Evolutionary conservation across 2,329 filamentous ascomycete species (phyloP).

Genomic region (Biscogniauxia mediterranea): DNA sequence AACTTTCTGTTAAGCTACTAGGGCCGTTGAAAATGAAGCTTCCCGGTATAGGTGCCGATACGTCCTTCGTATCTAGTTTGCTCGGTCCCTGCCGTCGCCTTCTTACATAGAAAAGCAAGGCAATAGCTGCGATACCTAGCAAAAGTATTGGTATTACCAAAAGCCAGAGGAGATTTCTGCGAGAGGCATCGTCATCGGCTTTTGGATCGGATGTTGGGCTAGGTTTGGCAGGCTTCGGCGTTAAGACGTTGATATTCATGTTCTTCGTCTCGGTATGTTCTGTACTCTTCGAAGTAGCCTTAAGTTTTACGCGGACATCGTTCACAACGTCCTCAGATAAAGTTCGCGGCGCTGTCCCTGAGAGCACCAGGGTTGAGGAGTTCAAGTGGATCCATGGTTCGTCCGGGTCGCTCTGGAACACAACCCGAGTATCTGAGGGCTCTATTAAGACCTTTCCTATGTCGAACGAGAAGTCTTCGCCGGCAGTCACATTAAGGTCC

Average conservation of each 20-base stretch:
- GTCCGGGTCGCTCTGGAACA: constrained; percentile 21
- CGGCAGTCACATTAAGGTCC: constrained; percentile 27
- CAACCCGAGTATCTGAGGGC: constrained; percentile 25
- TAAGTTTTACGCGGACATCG: constrained; percentile 21
- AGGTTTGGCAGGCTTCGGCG: constrained; percentile 3
- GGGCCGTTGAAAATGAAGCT: constrained; percentile 26
- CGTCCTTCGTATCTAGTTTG: constrained; percentile 20
- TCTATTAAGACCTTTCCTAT: constrained; percentile 30
- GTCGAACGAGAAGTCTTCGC: constrained; percentile 30
- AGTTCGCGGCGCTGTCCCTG: constrained; percentile 25
- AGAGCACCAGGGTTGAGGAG: constrained; percentile 22
- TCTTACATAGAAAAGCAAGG: constrained; percentile 24
- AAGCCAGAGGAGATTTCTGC: constrained; percentile 28
- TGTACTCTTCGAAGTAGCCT: constrained; percentile 22
- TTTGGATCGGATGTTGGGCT: constrained; percentile 10
- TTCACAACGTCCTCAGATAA: constrained; percentile 5
- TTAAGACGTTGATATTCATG: constrained; percentile 23
- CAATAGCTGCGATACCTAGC: constrained; percentile 18
- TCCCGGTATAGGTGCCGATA: constrained; percentile 31
- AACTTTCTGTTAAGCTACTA: constrained; percentile 13
- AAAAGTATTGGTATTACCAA: constrained; percentile 26
- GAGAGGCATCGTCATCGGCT: constrained; percentile 11
- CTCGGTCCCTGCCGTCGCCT: constrained; percentile 22
- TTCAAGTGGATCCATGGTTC: constrained; percentile 34
- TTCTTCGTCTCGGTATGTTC: constrained; percentile 23